Evolutionary conservation across 257 asterid species (phyloP), one percentile per base, ranked within the genome.

Genomic region (Scutellaria minor): DNA sequence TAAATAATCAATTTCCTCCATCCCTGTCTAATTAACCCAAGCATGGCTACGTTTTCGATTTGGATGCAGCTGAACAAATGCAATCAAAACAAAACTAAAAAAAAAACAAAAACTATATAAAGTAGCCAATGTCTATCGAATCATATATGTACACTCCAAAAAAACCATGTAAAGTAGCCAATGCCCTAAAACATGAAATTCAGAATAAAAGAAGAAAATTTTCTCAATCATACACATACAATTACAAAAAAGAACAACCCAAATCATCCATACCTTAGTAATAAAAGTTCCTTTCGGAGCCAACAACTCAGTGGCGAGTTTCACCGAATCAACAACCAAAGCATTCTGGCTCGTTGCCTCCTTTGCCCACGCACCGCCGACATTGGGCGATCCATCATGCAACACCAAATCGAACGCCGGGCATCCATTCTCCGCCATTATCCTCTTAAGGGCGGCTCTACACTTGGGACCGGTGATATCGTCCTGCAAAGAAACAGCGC

Each of bases 361-460:
- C 81, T 75, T 87, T 7, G 97, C 86, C 99, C 98, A 92, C 55
- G 99, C 97, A 0, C 99, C 99, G 18, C 99, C 99, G 0, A 95
- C 92, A 52, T 92, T 92, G 3, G 97, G 97, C 8, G 96, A 90
- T 1, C 99, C 99, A 46, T 95, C 99, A 41, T 92, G 99, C 75
- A 92, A 68, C 53, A 95, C 85, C 77, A 95, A 78, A 66, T 95
- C 99, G 12, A 95, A 88, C 22, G 98, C 96, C 3, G 86, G 52
- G 68, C 83, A 66, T 0, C 94, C 92, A 31, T 90, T 85, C 72
- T 90, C 99, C 40, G 90, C 80, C 99, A 95, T 95, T 6, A 92
- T 56, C 48, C 82, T 74, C 88, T 83, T 90, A 6, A 95, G 78
- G 5, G 84, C 31, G 3, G 94, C 78, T 20, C 78, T 78, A 74